phyloP scores from a whole-genome alignment of 1,284 basidiomycete genomes.

The Marasmius sp. region DNA sequence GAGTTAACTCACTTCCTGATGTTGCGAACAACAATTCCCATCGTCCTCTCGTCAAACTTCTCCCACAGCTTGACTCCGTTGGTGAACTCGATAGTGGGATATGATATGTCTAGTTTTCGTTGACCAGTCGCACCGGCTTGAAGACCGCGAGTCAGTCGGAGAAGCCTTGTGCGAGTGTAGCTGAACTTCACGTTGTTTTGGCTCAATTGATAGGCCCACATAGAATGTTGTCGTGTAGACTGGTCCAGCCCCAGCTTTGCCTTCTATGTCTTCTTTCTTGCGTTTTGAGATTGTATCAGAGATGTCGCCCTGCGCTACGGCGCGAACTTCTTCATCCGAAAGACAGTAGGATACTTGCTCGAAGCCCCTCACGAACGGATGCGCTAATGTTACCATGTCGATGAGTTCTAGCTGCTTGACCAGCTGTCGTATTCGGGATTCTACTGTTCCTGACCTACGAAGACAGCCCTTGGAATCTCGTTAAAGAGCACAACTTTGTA shows the following conservation, averaged over 20 bases:
- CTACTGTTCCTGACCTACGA: conserved; percentile 89
- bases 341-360: conserved; percentile 85
- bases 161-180: conserved; percentile 7
- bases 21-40: conserved; percentile 94
- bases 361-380: conserved; percentile 95
- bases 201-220: conserved; percentile 92
- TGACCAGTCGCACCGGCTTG: conserved; percentile 69
- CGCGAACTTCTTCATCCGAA: conserved; percentile 83
- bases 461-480: conserved; percentile 13
- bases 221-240: conserved; percentile 96
- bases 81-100: conserved; percentile 96
- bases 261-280: conserved; percentile 80
- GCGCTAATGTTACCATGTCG: conserved; percentile 87
- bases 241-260: conserved; percentile 72
- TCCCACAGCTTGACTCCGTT: conserved; percentile 96
- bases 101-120: conserved; percentile 92
- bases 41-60: conserved; percentile 87
- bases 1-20: conserved; percentile 74
- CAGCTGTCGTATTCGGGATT: conserved; percentile 92
- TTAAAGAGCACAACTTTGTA: background rate
- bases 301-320: conserved; percentile 89
- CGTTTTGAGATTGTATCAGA: conserved; percentile 71
- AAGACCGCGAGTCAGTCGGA: conserved; percentile 13
- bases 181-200: conserved; percentile 75
- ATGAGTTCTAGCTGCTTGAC: conserved; percentile 98